phyloP scores from a whole-genome alignment of 1,139 yeast species.

The Hansenula sp. region DNA sequence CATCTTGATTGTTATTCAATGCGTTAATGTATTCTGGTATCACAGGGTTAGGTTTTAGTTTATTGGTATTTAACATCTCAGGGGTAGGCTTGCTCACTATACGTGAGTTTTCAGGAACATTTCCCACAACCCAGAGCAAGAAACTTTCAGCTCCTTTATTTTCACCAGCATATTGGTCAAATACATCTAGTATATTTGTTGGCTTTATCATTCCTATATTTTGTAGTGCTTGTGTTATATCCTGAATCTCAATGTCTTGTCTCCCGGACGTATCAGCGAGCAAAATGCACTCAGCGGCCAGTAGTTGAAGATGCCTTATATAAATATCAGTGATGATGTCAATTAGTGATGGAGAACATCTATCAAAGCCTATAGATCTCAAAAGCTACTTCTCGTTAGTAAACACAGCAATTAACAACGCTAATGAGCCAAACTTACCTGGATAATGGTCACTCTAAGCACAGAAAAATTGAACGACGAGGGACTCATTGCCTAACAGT shows the following conservation, averaged over 20 bases:
- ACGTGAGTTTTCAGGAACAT: conserved; percentile 35
- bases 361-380: conserved; percentile 69
- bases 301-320: conserved; percentile 46
- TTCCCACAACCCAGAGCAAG: conserved; percentile 44
- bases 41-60: conserved; percentile 18
- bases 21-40: conserved; percentile 29
- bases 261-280: conserved; percentile 37
- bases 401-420: background rate
- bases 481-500: conserved; percentile 18
- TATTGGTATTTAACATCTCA: conserved; percentile 20
- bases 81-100: conserved; percentile 32
- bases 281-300: conserved; percentile 38
- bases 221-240: conserved; percentile 57
- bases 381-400: conserved; percentile 34
- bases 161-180: conserved; percentile 32
- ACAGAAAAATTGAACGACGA: conserved; percentile 53
- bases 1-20: conserved; percentile 10
- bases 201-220: conserved; percentile 52
- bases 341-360: conserved; percentile 57
- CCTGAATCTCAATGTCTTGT: conserved; percentile 44
- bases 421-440: conserved; percentile 19
- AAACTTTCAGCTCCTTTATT: conserved; percentile 39
- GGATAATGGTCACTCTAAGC: conserved; percentile 61
- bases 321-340: conserved; percentile 62
- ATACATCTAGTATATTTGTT: conserved; percentile 33